These are phyloP conservation scores for Cytospora mali DNA, from an alignment of 2,329 filamentous ascomycete genomes.

Conservation along the genomic window DNA sequence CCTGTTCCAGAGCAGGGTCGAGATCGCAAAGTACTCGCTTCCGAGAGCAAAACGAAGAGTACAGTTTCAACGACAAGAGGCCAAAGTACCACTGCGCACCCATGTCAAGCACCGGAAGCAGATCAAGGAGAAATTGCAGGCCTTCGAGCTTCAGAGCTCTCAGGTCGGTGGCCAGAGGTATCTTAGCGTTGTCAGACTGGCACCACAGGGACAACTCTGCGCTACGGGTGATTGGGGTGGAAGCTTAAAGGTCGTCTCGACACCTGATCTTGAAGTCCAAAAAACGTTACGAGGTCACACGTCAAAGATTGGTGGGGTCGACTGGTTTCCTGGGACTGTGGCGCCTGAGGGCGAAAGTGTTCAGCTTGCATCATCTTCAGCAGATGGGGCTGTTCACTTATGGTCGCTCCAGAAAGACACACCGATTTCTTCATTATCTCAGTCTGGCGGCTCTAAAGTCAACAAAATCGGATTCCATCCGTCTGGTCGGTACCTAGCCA, in stretches of 20 bases:
- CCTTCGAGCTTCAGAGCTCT: constrained; percentile 88
- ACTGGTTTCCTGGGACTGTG: constrained; percentile 86
- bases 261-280: constrained; percentile 80
- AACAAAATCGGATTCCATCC: constrained; percentile 95
- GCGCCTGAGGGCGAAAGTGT: constrained; percentile 68
- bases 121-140: constrained; percentile 79
- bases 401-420: constrained; percentile 90
- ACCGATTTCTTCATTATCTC: constrained; percentile 55
- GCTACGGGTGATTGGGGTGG: constrained; percentile 94
- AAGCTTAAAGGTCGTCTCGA: constrained; percentile 80
- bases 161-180: constrained; percentile 91
- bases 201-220: constrained; percentile 79
- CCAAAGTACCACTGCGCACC: constrained; percentile 80
- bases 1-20: constrained; percentile 73
- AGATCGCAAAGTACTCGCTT: constrained; percentile 82
- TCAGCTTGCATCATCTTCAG: constrained; percentile 88
- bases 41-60: constrained; percentile 78
- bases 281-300: constrained; percentile 79
- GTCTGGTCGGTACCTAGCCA: constrained; percentile 85
- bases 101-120: constrained; percentile 92
- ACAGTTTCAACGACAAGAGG: constrained; percentile 76
- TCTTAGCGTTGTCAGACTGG: constrained; percentile 88
- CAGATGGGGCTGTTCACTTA: constrained; percentile 82
- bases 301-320: constrained; percentile 84
- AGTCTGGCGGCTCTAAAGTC: constrained; percentile 62